Percentiles rank a stretch among this genome's conserved stretches.
Conservation (phyloP, 768 basidiomycete species). For the Collybiopsis confluens region DNA sequence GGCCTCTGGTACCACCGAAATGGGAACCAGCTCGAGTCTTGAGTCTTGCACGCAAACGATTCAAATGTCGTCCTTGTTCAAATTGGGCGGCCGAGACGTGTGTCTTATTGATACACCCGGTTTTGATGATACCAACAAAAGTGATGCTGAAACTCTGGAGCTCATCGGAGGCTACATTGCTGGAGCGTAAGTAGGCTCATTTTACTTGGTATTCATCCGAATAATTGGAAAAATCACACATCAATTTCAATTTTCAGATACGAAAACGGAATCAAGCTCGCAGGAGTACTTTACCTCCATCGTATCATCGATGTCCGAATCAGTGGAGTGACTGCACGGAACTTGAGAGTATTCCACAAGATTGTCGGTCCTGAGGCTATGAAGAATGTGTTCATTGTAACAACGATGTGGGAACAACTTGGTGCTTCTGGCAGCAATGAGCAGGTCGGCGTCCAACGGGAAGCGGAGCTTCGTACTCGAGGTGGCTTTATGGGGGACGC, state of each 20-base stretch:
- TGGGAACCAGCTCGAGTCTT: slow-evolving; percentile 32
- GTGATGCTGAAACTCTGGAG: slow-evolving; percentile 30
- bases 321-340: slow-evolving; percentile 43
- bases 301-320: slow-evolving; percentile 48
- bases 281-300: slow-evolving; percentile 47
- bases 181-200: slow-evolving; percentile 10
- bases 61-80: slow-evolving; percentile 22
- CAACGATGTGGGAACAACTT: slow-evolving; percentile 52
- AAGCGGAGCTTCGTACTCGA: slow-evolving; percentile 36
- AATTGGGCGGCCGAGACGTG: slow-evolving; percentile 24
- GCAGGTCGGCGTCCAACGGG: slow-evolving; percentile 40
- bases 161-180: slow-evolving; percentile 23
- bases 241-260: slow-evolving; percentile 7
- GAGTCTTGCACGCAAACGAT: slow-evolving; percentile 35
- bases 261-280: slow-evolving; percentile 22
- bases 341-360: slow-evolving; percentile 47
- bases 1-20: slow-evolving; percentile 24
- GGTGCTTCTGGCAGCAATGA: slow-evolving; percentile 29
- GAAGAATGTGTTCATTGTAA: slow-evolving; percentile 46
- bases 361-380: slow-evolving; percentile 49
- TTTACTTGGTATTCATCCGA: not conserved
- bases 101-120: slow-evolving; percentile 40
- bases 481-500: slow-evolving; percentile 49
- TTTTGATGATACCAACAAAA: slow-evolving; percentile 34
- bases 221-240: not conserved